These are phyloP conservation scores for Sarocladium strictum DNA, from an alignment of 2,329 filamentous ascomycete species.

Conservation along the genomic window DNA sequence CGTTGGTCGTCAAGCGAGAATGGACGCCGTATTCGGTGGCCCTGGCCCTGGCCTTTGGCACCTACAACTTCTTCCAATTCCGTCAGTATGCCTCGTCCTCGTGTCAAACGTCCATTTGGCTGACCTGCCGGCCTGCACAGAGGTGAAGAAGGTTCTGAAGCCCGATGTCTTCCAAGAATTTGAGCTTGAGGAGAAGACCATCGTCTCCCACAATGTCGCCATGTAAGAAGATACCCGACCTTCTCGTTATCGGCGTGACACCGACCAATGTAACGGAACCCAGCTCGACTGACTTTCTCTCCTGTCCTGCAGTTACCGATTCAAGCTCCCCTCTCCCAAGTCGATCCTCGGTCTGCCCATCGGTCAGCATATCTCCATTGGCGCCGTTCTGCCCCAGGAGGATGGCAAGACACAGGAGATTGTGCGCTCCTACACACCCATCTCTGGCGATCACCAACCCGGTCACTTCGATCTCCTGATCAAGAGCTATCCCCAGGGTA, in stretches of 20 bases:
- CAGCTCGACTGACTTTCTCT: slow-evolving; percentile 11
- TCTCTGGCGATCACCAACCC: slow-evolving; percentile 80
- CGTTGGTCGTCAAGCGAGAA: slow-evolving; percentile 71
- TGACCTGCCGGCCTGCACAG: slow-evolving; percentile 34
- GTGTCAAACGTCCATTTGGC: slow-evolving; percentile 12
- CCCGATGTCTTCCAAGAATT: slow-evolving; percentile 87
- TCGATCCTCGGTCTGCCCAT: slow-evolving; percentile 93
- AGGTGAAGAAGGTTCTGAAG: slow-evolving; percentile 76
- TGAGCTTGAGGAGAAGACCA: slow-evolving; percentile 87
- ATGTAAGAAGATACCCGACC: slow-evolving; percentile 56
- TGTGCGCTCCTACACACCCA: slow-evolving; percentile 86
- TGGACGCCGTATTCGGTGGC: slow-evolving; percentile 66
- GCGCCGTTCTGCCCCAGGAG: slow-evolving; percentile 61
- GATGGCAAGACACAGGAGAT: slow-evolving; percentile 76
- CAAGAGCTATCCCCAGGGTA: slow-evolving; percentile 95
- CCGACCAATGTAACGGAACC: background rate
- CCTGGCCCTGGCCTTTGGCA: slow-evolving; percentile 59
- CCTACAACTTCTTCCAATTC: slow-evolving; percentile 64
- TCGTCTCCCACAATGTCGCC: slow-evolving; percentile 96
- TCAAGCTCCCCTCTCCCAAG: slow-evolving; percentile 69
- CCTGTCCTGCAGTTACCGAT: slow-evolving; percentile 66
- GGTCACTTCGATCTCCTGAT: slow-evolving; percentile 95
- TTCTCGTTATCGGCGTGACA: background rate
- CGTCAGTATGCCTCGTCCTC: slow-evolving; percentile 45
- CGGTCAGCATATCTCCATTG: slow-evolving; percentile 97